phyloP scores from a whole-genome alignment of 1,284 basidiomycete species.

The Microbotryum silenes-acaulis region DNA sequence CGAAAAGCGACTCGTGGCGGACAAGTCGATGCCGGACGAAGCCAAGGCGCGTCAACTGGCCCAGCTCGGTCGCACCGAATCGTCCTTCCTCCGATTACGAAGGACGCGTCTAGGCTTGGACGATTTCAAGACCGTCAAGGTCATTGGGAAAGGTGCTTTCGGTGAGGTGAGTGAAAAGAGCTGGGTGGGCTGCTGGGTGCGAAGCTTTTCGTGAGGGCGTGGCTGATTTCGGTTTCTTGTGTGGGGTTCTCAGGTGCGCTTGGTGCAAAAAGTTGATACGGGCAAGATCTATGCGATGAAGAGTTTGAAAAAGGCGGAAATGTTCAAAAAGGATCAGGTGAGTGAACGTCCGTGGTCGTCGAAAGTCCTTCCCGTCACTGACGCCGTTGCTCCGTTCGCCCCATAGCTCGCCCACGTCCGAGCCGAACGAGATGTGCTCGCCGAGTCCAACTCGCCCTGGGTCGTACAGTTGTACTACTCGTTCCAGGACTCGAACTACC shows the following conservation, averaged over 20 bases:
- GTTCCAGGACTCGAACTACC: constrained; percentile 91
- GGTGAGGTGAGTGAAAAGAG: constrained; percentile 61
- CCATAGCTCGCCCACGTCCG: constrained; percentile 86
- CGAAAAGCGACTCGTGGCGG: constrained; percentile 73
- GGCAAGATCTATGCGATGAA: constrained; percentile 99
- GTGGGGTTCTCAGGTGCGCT: constrained; percentile 57
- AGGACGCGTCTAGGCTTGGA: constrained; percentile 86
- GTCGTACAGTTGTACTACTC: constrained; percentile 98
- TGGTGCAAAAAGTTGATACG: constrained; percentile 95
- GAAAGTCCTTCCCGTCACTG: background rate
- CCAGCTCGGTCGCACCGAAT: constrained; percentile 84
- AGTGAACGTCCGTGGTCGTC: constrained; percentile 29
- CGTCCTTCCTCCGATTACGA: constrained; percentile 72
- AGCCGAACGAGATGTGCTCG: constrained; percentile 95
- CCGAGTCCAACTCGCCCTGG: constrained; percentile 96
- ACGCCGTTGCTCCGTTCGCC: background rate
- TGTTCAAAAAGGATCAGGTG: constrained; percentile 98
- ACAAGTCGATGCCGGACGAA: constrained; percentile 42
- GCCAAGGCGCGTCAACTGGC: constrained; percentile 68
- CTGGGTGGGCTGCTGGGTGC: background rate
- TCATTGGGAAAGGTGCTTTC: constrained; percentile 98
- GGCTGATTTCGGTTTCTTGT: background rate
- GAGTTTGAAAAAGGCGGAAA: constrained; percentile 92
- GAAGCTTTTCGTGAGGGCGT: background rate
- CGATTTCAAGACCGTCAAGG: constrained; percentile 95